Evolutionary conservation across 176 grass and related monocot species (phyloP), one percentile per base, ranked within the genome.

Genomic region (Ananas comosus): DNA sequence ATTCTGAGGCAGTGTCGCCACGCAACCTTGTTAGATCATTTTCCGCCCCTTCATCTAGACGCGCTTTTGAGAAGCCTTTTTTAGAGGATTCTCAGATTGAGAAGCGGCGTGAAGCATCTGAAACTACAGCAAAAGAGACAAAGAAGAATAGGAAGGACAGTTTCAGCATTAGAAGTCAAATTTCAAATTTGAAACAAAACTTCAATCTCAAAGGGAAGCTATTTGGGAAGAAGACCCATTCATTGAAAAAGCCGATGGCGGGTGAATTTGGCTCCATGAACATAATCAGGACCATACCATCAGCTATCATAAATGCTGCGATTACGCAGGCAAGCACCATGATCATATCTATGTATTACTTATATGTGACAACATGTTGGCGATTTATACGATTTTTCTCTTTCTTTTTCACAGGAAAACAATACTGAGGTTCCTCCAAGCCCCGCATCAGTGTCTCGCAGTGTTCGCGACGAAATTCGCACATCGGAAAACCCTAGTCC

Each of bases 1-100:
- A 65, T 51, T 12, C 33, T 6, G 33, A 1, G 33, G 5, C 33
- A 8, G 33, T 7, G 33, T 42, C 85, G 52, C 78, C 72, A 12
- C 63, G 33, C 12, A 82, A 68, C 48, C 81, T 96, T 0, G 27
- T 85, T 68, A 65, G 89, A 23, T 96, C 93, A 0, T 90, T 92
- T 63, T 96, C 93, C 2, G 89, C 88, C 9, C 89, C 89, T 21
- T 71, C 75, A 70, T 64, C 71, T 3, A 78, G 76, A 49, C 71
- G 77, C 50, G 69, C 67, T 22, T 66, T 68, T 2, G 68, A 29
- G 22, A 86, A 83, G 29, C 28, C 82, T 16, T 65, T 72, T 50
- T 13, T 53, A 24, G 88, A 91, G 13, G 88, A 81, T 42, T 70
- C 72, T 61, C 70, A 79, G 23, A 53, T 84, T 48, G 64, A 29